phyloP scores from a whole-genome alignment of 345 rosid species.

The Salix suchowensis region DNA sequence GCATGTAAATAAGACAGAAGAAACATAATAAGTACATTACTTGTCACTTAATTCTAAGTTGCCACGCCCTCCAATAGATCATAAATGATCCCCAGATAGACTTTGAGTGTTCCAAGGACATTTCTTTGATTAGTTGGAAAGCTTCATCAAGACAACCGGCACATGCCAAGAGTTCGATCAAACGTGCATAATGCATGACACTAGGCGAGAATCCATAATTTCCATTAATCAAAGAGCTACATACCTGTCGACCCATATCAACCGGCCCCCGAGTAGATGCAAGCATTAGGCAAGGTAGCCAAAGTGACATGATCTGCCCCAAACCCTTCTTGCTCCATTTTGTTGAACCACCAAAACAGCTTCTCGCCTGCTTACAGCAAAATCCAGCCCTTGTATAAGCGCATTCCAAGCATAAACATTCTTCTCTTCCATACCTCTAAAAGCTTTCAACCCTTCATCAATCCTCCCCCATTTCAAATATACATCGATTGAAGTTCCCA shows the following conservation, averaged over 20 bases:
- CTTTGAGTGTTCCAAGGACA: constrained; percentile 50
- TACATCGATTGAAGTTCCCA: too few species aligned
- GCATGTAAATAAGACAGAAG: constrained; percentile 43
- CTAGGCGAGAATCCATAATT: constrained; percentile 39
- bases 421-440: constrained; percentile 42
- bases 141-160: constrained; percentile 41
- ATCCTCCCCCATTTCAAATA: too few species aligned
- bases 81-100: constrained; percentile 55
- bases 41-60: constrained; percentile 42
- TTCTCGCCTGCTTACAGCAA: constrained; percentile 39
- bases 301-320: constrained; percentile 44
- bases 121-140: constrained; percentile 31
- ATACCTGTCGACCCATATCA: constrained; percentile 34
- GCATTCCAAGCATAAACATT: constrained; percentile 50
- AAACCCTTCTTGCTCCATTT: constrained; percentile 42
- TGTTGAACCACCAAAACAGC: constrained; percentile 40
- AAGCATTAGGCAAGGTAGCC: constrained; percentile 43
- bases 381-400: constrained; percentile 44
- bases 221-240: constrained; percentile 37
- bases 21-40: constrained; percentile 33
- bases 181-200: constrained; percentile 47
- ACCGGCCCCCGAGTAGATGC: constrained; percentile 53
- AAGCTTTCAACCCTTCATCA: constrained; percentile 33
- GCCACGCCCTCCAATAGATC: constrained; percentile 34
- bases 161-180: constrained; percentile 42